These are phyloP conservation scores for Calonectria pseudoturangicola DNA, from an alignment of 2,329 filamentous ascomycete species.

Conservation along the genomic window DNA sequence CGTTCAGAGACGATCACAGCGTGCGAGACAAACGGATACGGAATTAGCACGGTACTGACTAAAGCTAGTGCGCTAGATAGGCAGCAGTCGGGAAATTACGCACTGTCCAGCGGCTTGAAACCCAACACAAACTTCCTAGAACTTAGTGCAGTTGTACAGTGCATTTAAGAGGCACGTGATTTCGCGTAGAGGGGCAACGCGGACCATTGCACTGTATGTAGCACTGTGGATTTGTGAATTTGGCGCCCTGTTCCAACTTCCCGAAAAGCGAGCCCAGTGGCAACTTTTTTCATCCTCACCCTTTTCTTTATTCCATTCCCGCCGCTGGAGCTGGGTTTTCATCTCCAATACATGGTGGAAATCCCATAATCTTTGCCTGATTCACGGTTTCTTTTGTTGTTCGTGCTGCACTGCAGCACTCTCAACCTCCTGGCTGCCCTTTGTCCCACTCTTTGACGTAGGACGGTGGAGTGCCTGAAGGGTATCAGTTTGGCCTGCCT, in stretches of 20 bases:
- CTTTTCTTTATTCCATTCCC: conserved; percentile 29
- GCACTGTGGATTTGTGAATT: conserved; percentile 56
- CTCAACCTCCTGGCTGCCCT: conserved; percentile 35
- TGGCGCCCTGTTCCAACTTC: conserved; percentile 44
- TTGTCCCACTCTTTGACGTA: conserved; percentile 41
- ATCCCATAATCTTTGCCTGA: conserved; percentile 6
- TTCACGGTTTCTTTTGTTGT: conserved; percentile 12
- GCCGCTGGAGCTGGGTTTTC: conserved; percentile 1
- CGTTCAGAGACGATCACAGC: conserved; percentile 47
- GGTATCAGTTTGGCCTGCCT: conserved; percentile 40
- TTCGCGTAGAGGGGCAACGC: conserved; percentile 59
- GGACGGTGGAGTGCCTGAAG: conserved; percentile 41
- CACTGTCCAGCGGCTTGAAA: conserved; percentile 35
- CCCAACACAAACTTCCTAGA: neutral
- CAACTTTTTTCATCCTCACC: conserved; percentile 49
- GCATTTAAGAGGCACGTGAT: conserved; percentile 54
- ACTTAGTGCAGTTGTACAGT: conserved; percentile 36
- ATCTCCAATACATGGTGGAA: conserved; percentile 15
- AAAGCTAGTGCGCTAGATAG: neutral
- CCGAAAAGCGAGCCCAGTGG: conserved; percentile 53
- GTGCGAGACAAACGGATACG: conserved; percentile 44
- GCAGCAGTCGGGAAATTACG: neutral
- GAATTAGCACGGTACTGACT: conserved; percentile 60
- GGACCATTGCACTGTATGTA: conserved; percentile 42
- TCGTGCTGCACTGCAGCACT: conserved; percentile 38